Evolutionary conservation across 1,139 yeast species (phyloP).

Genomic region (Pichia cactophila): DNA sequence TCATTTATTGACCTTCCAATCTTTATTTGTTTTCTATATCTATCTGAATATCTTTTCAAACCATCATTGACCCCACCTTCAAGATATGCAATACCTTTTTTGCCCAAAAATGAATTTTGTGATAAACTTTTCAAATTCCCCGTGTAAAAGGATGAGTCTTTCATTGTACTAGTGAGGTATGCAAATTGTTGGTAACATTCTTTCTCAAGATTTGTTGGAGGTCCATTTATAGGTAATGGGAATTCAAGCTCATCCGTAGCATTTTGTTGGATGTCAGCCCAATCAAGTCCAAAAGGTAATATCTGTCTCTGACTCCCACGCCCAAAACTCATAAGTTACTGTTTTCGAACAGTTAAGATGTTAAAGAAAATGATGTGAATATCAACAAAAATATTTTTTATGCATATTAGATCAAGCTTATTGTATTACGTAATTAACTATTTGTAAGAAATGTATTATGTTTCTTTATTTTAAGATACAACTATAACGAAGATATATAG

Average conservation of each 20-base stretch:
- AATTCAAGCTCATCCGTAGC: slow-evolving; percentile 31
- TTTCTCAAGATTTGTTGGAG: slow-evolving; percentile 47
- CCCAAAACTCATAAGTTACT: slow-evolving; percentile 33
- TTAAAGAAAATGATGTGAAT: too few relatives aligned
- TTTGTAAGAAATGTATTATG: too few relatives aligned
- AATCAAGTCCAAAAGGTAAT: slow-evolving; percentile 65
- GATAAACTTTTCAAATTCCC: slow-evolving; percentile 39
- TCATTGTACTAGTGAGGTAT: slow-evolving; percentile 47
- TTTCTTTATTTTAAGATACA: too few relatives aligned
- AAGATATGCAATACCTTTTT: slow-evolving; percentile 13
- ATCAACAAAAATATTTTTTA: not conserved
- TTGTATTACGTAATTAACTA: too few relatives aligned
- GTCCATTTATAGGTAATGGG: slow-evolving; percentile 65
- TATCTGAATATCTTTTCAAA: slow-evolving; percentile 66
- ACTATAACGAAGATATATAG: too few relatives aligned
- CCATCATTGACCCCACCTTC: slow-evolving; percentile 48
- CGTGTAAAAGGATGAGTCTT: slow-evolving; percentile 72
- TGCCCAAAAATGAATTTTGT: slow-evolving; percentile 7
- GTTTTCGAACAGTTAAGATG: not conserved
- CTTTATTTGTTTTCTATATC: slow-evolving; percentile 61
- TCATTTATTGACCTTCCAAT: slow-evolving; percentile 76
- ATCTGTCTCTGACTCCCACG: slow-evolving; percentile 31
- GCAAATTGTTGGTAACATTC: slow-evolving; percentile 59
- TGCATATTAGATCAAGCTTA: too few relatives aligned
- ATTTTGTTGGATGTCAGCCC: slow-evolving; percentile 44